phyloP scores from a whole-genome alignment of 139 green algal species.

The Picochlorum sp. region DNA sequence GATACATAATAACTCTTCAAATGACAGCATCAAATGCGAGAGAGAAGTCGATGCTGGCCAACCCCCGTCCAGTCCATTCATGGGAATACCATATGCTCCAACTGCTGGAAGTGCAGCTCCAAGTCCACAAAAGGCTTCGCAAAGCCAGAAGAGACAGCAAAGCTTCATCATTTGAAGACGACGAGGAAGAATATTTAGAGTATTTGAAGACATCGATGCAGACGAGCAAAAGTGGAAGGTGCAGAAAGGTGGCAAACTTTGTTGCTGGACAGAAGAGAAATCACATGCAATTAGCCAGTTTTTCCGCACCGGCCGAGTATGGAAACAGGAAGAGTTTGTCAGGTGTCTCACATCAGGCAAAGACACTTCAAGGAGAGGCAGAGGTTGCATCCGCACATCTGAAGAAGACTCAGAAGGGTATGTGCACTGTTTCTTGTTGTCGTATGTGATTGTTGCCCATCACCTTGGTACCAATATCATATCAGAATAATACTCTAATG shows the following conservation, averaged over 20 bases:
- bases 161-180: neutral
- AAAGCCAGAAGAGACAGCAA: neutral
- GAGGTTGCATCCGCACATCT: no score
- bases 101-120: constrained; percentile 12
- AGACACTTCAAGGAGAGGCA: no score
- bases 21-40: neutral
- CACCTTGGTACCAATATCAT: no score
- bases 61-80: neutral
- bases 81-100: constrained; percentile 4
- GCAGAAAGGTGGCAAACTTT: constrained; percentile 20
- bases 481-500: no score
- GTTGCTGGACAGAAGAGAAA: neutral
- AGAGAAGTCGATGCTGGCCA: neutral
- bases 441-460: no score
- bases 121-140: constrained; percentile 6
- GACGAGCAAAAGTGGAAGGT: constrained; percentile 23
- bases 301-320: neutral
- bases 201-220: constrained; percentile 7
- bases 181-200: neutral
- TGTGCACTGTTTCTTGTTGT: no score
- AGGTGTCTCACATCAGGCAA: no score
- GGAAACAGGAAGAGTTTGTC: no score
- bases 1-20: neutral
- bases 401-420: no score
- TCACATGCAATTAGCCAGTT: neutral